Evolutionary conservation across 306 rosid species (phyloP).

Genomic region (Lathyrus tuberosus): DNA sequence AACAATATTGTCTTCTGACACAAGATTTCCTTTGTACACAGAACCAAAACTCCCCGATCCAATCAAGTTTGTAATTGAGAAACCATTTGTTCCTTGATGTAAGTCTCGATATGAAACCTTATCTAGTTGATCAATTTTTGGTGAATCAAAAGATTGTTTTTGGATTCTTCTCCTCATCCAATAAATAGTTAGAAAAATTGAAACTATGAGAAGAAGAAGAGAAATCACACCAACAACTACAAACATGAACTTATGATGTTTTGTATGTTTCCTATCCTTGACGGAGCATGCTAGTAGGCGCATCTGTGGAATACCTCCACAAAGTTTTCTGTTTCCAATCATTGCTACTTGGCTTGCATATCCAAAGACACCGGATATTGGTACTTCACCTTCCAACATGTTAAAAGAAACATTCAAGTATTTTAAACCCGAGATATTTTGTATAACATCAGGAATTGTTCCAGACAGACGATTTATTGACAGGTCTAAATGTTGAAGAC

Average conservation of each 20-base stretch:
- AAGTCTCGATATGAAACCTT: neutral
- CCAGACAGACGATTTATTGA: slow-evolving; percentile 44
- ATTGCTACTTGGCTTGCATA: neutral
- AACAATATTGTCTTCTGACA: neutral
- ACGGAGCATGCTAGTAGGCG: too few species aligned
- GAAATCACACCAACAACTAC: too few species aligned
- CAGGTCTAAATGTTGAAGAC: slow-evolving; percentile 38
- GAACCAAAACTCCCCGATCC: neutral
- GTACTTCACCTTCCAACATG: neutral
- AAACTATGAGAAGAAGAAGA: too few species aligned
- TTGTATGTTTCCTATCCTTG: too few species aligned
- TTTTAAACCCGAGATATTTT: neutral
- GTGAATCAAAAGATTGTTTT: neutral
- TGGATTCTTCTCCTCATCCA: too few species aligned
- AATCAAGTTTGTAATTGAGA: neutral
- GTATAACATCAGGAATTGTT: neutral
- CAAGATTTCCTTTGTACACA: neutral
- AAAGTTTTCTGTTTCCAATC: neutral
- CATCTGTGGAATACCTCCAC: too few species aligned
- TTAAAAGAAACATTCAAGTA: neutral
- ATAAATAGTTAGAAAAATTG: too few species aligned
- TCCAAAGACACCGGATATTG: neutral
- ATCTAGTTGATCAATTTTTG: neutral
- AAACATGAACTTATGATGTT: too few species aligned
- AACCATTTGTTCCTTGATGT: neutral